A percentile compares a stretch with the other conserved stretches of the same genome.
Conservation (phyloP, 257 asterid species). For the Nicotiana benthamiana region DNA sequence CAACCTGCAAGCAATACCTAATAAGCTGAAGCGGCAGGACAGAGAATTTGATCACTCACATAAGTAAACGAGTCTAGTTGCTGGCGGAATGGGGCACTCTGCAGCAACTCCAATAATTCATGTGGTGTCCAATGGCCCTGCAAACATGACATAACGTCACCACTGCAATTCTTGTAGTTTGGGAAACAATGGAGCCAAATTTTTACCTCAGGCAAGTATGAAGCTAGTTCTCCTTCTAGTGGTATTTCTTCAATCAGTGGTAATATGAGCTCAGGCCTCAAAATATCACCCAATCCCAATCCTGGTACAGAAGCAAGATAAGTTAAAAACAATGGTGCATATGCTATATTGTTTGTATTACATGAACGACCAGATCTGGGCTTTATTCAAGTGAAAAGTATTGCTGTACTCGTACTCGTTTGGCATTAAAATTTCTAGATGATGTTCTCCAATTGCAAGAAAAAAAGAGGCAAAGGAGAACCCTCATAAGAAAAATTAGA, state of each 20-base stretch:
- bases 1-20: background rate
- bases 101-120: slow-evolving; percentile 73
- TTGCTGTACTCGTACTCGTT: background rate
- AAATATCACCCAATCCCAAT: slow-evolving; percentile 85
- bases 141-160: slow-evolving; percentile 9
- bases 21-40: background rate
- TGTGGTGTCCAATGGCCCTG: slow-evolving; percentile 83
- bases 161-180: background rate
- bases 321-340: background rate
- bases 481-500: background rate
- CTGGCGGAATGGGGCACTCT: slow-evolving; percentile 92
- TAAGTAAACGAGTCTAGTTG: slow-evolving; percentile 93
- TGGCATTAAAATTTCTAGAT: background rate
- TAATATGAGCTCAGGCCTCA: slow-evolving; percentile 72
- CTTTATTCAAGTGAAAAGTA: background rate
- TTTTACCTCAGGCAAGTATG: slow-evolving; percentile 80
- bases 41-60: slow-evolving; percentile 33
- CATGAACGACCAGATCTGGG: background rate
- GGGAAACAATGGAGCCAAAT: background rate
- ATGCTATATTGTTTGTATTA: background rate
- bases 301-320: slow-evolving; percentile 38
- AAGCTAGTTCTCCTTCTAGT: slow-evolving; percentile 52
- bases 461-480: background rate
- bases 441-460: background rate
- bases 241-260: slow-evolving; percentile 64